Evolutionary conservation across 176 grass and related monocot genomes (phyloP).

Genomic region (Metroxylon sagu): DNA sequence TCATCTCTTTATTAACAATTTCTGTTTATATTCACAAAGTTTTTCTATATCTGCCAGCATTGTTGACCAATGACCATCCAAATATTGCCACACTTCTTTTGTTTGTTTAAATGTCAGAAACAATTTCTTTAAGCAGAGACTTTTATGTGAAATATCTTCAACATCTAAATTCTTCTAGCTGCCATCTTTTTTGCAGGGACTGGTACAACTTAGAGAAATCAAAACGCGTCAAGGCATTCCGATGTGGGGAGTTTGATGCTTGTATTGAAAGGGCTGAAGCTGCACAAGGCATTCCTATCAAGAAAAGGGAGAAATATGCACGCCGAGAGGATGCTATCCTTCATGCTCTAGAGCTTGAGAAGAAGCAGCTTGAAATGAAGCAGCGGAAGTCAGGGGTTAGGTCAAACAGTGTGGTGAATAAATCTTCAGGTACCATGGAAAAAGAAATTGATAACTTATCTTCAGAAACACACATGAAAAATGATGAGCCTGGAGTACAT

Average conservation of each 20-base stretch:
- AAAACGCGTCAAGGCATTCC: constrained; percentile 93
- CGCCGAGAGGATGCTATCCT: constrained; percentile 95
- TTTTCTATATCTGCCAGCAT: no score
- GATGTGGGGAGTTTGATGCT: constrained; percentile 97
- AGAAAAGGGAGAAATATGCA: constrained; percentile 99
- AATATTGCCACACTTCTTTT: no score
- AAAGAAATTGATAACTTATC: constrained; percentile 20
- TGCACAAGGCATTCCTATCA: constrained; percentile 74
- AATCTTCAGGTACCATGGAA: constrained; percentile 21
- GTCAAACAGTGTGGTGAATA: constrained; percentile 35
- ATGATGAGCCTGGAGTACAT: constrained; percentile 16
- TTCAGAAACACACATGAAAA: constrained; percentile 17
- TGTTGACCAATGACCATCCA: no score
- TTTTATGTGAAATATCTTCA: no score
- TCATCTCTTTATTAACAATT: no score
- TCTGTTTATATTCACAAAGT: no score
- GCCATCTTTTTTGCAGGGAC: constrained; percentile 44
- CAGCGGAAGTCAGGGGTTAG: constrained; percentile 36
- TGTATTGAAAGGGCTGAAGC: constrained; percentile 98
- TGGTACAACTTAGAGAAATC: constrained; percentile 99
- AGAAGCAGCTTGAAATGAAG: constrained; percentile 55
- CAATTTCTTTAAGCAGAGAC: no score
- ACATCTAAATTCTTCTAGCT: no score
- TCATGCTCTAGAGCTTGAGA: constrained; percentile 93
- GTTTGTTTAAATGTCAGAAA: no score